Evolutionary conservation across 2,329 filamentous ascomycete genomes (phyloP), one percentile per base, ranked within the genome.

Genomic region (Neoascochyta sp.): DNA sequence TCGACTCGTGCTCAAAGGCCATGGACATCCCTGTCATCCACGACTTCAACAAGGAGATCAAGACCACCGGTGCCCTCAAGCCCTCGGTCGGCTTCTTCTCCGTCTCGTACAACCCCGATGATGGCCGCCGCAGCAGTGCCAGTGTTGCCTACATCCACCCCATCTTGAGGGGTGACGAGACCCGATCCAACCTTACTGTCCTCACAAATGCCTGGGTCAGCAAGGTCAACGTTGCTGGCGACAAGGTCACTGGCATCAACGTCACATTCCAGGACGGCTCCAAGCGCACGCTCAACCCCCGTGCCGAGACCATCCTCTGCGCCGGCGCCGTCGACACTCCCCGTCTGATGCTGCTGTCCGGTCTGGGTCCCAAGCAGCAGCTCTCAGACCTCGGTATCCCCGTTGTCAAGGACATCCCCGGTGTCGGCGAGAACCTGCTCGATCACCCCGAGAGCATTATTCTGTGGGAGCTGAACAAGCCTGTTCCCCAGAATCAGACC

Each of bases 141-240:
- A 88, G 83, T 36, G 87, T 94, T 13, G 88, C 88, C 11, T 95
- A 95, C 67, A 89, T 95, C 55, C 88, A 95, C 66, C 88, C 88
- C 19, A 88, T 94, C 54, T 75, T 94, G 29, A 78, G 83, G 22
- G 86, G 86, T 22, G 81, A 88, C 26, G 86, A 94, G 72, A 78
- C 80, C 61, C 75, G 86, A 34, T 79, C 85, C 9, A 95, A 95
- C 68, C 65, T 95, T 60, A 92, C 85, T 20, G 74, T 95, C 39
- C 71, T 95, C 37, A 94, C 87, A 57, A 83, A 93, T 57, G 83
- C 87, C 15, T 92, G 86, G 81, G 88, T 94, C 39, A 84, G 78
- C 60, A 85, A 81, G 62, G 67, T 95, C 57, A 85, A 90, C 49
- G 75, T 93, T 29, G 66, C 72, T 30, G 76, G 76, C 45, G 76